Percentiles rank a stretch among this genome's conserved stretches.
These are phyloP conservation scores for Sphagnum magellanicum DNA, from an alignment of 228 moss, liverwort and hornwort genomes.

Conservation along the genomic window DNA sequence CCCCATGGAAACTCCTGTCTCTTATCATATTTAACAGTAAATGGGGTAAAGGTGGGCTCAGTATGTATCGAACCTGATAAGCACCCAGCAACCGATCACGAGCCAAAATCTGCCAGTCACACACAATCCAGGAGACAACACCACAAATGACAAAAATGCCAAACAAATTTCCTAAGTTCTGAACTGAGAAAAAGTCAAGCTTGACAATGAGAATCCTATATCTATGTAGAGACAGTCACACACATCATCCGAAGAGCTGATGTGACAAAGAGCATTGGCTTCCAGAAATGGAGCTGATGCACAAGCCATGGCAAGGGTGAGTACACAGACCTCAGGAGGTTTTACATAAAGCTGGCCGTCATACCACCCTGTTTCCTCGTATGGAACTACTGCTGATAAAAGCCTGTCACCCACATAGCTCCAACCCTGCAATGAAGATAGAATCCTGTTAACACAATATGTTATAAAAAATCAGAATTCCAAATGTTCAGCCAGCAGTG, in stretches of 20 bases:
- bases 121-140: too few species aligned
- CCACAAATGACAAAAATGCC: too few species aligned
- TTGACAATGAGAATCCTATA: background rate
- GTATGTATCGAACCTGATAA: constrained; percentile 36
- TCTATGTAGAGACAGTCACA: background rate
- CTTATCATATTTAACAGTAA: background rate
- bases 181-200: too few species aligned
- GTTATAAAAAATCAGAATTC: too few species aligned
- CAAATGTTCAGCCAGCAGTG: background rate
- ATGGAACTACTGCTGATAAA: constrained; percentile 60
- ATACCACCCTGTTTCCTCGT: constrained; percentile 70
- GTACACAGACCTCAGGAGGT: constrained; percentile 50
- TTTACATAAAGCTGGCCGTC: constrained; percentile 69
- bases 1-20: background rate
- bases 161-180: too few species aligned
- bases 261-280: background rate
- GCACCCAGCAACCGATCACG: constrained; percentile 64
- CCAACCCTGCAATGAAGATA: constrained; percentile 35
- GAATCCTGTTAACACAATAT: background rate
- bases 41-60: background rate
- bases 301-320: background rate
- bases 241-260: background rate
- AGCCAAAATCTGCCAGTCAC: constrained; percentile 42
- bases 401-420: constrained; percentile 65
- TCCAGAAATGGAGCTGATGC: background rate